Evolutionary conservation across 2,329 filamentous ascomycete species (phyloP).

Genomic region (Sporothrix mexicana): DNA sequence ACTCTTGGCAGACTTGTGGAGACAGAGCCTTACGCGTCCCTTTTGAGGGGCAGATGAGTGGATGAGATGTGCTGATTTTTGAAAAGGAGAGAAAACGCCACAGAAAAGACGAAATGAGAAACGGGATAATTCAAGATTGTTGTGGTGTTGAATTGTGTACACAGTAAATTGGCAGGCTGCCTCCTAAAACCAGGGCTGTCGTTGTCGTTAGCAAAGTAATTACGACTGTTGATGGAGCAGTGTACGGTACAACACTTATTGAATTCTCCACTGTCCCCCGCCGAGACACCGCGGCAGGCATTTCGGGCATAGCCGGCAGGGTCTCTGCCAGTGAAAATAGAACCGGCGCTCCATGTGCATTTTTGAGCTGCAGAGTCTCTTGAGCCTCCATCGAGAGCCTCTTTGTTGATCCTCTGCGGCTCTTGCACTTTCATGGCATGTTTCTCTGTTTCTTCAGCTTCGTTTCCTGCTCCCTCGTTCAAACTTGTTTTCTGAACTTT

Average conservation of each 20-base stretch:
- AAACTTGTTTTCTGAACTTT: not conserved
- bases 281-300: conserved; percentile 1
- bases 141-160: not conserved
- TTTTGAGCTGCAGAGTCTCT: not conserved
- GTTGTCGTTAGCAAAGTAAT: no score
- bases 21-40: conserved; percentile 11
- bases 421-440: not conserved
- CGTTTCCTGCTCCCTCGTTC: not conserved
- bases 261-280: not conserved
- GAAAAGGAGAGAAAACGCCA: not conserved
- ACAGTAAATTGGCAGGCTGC: conserved; percentile 14
- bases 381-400: conserved; percentile 6
- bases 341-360: no score
- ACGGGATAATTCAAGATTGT: not conserved
- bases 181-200: conserved; percentile 19
- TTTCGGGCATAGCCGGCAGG: conserved; percentile 14
- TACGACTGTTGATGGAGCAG: not conserved
- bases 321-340: no score
- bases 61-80: not conserved
- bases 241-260: not conserved
- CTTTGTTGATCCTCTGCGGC: not conserved
- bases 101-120: not conserved
- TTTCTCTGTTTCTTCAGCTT: not conserved
- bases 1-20: conserved; percentile 16
- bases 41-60: not conserved